Percentiles rank a stretch among this genome's conserved stretches.
Conservation (phyloP, 139 green algal species). For the Raphidocelis subcapitata region DNA sequence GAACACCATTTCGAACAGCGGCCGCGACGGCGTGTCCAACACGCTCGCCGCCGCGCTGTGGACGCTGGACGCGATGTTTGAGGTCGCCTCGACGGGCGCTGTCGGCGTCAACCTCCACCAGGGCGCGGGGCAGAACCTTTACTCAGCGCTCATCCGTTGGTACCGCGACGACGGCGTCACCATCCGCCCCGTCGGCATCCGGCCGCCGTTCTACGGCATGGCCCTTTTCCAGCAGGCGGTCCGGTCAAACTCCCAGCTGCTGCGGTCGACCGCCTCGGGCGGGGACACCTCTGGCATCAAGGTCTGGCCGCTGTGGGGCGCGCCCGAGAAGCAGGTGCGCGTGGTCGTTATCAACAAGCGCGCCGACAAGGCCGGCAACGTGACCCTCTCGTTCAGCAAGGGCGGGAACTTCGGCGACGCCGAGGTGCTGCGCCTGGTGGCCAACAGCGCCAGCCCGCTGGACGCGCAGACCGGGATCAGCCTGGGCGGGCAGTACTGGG, state of each 20-base stretch:
- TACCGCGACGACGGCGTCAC: slow-evolving; percentile 3
- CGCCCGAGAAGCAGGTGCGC: neutral
- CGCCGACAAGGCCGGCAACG: neutral
- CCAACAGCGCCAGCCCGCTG: slow-evolving; percentile 5
- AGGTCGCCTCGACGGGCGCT: slow-evolving; percentile 21
- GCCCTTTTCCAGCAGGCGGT: slow-evolving; percentile 29
- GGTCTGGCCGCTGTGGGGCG: slow-evolving; percentile 19
- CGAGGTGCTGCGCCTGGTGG: slow-evolving; percentile 4
- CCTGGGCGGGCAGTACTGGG: slow-evolving; percentile 5
- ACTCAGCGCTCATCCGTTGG: slow-evolving; percentile 21
- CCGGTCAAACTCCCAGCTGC: neutral
- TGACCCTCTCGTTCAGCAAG: neutral
- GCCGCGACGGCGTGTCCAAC: slow-evolving; percentile 21
- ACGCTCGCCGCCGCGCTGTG: slow-evolving; percentile 27
- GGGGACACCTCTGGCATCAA: slow-evolving; percentile 10
- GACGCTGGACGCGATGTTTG: slow-evolving; percentile 27
- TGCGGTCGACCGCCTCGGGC: slow-evolving; percentile 1
- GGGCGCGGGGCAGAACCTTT: slow-evolving; percentile 33
- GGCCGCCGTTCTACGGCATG: slow-evolving; percentile 27
- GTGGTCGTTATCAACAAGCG: slow-evolving; percentile 30
- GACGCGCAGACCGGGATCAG: slow-evolving; percentile 10
- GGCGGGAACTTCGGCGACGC: slow-evolving; percentile 1
- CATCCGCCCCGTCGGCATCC: slow-evolving; percentile 1
- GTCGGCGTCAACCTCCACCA: slow-evolving; percentile 31
- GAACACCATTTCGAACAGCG: slow-evolving; percentile 36